A percentile compares a stretch with the other conserved stretches of the same genome.
These are phyloP conservation scores for Cystobasidium pallidum DNA, from an alignment of 1,284 basidiomycete genomes.

Conservation along the genomic window DNA sequence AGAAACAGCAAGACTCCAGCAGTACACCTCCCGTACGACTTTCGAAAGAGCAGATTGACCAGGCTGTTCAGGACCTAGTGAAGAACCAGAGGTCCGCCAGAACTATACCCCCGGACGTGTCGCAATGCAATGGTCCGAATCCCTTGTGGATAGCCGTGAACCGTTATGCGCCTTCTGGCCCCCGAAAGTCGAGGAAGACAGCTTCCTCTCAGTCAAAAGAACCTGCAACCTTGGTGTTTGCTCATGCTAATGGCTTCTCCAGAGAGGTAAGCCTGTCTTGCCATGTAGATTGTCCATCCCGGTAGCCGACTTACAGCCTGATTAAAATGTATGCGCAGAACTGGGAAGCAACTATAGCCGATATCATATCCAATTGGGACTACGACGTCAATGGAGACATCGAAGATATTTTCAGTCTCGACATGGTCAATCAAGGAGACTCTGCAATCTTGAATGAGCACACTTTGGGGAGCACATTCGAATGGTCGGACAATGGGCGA, in stretches of 20 bases:
- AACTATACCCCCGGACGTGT: background rate
- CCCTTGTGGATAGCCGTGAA: slow-evolving; percentile 38
- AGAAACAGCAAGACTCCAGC: background rate
- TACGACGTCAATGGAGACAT: slow-evolving; percentile 55
- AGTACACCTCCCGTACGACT: slow-evolving; percentile 9
- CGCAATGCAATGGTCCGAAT: slow-evolving; percentile 17
- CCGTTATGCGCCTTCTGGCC: slow-evolving; percentile 13
- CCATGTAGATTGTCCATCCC: background rate
- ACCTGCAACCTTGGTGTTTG: slow-evolving; percentile 68
- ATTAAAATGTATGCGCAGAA: slow-evolving; percentile 59
- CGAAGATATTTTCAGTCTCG: slow-evolving; percentile 78
- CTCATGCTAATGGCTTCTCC: slow-evolving; percentile 79
- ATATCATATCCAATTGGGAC: slow-evolving; percentile 56
- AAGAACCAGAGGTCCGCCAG: slow-evolving; percentile 14
- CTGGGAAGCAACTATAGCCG: slow-evolving; percentile 67
- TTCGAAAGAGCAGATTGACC: slow-evolving; percentile 31
- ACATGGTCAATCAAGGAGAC: slow-evolving; percentile 76
- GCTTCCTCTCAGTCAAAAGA: background rate
- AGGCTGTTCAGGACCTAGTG: slow-evolving; percentile 8
- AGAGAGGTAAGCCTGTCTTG: slow-evolving; percentile 59
- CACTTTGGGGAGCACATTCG: slow-evolving; percentile 64
- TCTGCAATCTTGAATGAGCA: slow-evolving; percentile 68
- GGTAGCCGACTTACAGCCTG: background rate
- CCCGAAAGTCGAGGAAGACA: background rate
- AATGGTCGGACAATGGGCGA: slow-evolving; percentile 70